These are phyloP conservation scores for Artemisia tridentata DNA, from an alignment of 129 eudicot genomes.

Conservation along the genomic window DNA sequence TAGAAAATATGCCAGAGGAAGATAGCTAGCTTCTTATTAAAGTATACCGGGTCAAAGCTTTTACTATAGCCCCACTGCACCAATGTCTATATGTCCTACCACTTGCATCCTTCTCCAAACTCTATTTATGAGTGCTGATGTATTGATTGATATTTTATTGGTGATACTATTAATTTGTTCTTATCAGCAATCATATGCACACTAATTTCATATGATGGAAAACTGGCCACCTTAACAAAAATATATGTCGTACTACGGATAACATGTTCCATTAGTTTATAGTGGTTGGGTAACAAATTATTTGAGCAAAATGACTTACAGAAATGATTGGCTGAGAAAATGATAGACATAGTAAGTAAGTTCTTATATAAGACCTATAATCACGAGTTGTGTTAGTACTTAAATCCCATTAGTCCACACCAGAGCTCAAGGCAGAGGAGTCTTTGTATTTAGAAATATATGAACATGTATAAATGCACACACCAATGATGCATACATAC, in stretches of 20 bases:
- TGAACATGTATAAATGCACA: background rate
- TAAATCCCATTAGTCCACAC: no score
- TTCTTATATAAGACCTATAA: no score
- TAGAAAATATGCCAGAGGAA: slow-evolving; percentile 17
- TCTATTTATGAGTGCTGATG: slow-evolving; percentile 24
- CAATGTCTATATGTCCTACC: slow-evolving; percentile 24
- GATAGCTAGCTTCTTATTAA: slow-evolving; percentile 4
- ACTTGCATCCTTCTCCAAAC: slow-evolving; percentile 32
- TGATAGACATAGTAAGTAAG: no score
- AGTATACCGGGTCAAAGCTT: slow-evolving; percentile 26
- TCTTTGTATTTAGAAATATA: no score
- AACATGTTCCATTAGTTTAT: background rate
- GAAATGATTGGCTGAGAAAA: no score
- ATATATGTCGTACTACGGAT: background rate
- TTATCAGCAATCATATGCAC: background rate
- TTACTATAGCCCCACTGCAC: slow-evolving; percentile 23
- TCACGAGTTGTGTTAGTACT: no score
- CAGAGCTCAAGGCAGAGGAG: no score
- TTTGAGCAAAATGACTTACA: no score
- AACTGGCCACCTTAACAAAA: background rate
- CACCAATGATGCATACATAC: background rate
- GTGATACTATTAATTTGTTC: slow-evolving; percentile 4
- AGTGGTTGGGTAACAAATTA: no score
- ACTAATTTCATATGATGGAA: background rate
- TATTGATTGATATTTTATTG: background rate